These are phyloP conservation scores for Hypoxylon sp. DNA, from an alignment of 2,329 filamentous ascomycete genomes.

Conservation along the genomic window DNA sequence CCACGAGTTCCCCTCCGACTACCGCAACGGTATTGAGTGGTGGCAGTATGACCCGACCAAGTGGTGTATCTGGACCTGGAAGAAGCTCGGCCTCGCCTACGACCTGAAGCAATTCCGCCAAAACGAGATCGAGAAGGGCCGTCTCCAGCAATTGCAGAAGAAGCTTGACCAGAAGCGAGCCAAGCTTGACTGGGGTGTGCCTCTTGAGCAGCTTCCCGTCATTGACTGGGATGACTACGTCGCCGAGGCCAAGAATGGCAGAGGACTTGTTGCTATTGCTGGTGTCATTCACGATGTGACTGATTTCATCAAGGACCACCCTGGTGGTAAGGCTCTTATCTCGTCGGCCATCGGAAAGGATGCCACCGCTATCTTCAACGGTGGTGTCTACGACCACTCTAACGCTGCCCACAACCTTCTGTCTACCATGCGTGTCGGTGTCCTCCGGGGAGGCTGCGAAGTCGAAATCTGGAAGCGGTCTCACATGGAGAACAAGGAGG, in stretches of 20 bases:
- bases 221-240: slow-evolving; percentile 74
- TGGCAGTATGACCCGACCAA: slow-evolving; percentile 80
- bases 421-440: slow-evolving; percentile 76
- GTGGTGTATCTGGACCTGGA: slow-evolving; percentile 78
- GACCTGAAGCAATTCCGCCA: slow-evolving; percentile 76
- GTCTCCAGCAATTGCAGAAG: slow-evolving; percentile 77
- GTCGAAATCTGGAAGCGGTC: slow-evolving; percentile 79
- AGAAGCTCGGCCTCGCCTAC: slow-evolving; percentile 76
- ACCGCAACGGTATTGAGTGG: slow-evolving; percentile 79
- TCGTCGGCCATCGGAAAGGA: slow-evolving; percentile 75
- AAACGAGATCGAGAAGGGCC: slow-evolving; percentile 79
- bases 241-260: slow-evolving; percentile 74
- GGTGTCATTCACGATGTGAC: slow-evolving; percentile 76
- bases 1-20: slow-evolving; percentile 80
- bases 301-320: slow-evolving; percentile 77
- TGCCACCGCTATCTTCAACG: slow-evolving; percentile 78
- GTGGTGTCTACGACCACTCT: slow-evolving; percentile 76
- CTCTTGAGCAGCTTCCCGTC: slow-evolving; percentile 65
- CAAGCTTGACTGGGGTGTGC: slow-evolving; percentile 75
- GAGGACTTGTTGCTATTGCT: slow-evolving; percentile 71
- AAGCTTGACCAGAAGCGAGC: slow-evolving; percentile 76
- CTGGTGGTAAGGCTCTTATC: slow-evolving; percentile 77
- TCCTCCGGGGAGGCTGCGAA: slow-evolving; percentile 76
- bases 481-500: slow-evolving; percentile 77
- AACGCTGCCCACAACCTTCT: slow-evolving; percentile 78